Evolutionary conservation across 2,329 filamentous ascomycete genomes (phyloP), one percentile per base, ranked within the genome.

Genomic region (Aspergillus sp.): DNA sequence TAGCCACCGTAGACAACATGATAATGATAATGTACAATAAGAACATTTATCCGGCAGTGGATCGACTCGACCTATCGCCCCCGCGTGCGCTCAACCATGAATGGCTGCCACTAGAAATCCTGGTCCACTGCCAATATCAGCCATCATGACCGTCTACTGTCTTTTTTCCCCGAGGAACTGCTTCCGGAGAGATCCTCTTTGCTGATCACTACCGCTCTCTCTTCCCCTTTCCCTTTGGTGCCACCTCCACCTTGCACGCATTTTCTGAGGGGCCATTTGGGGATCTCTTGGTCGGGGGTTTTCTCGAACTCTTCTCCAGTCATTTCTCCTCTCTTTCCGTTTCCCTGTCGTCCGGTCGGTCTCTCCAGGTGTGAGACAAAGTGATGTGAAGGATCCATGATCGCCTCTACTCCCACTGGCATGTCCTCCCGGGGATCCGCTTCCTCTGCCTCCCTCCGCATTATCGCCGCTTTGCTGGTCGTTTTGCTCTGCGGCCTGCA

Each of bases 311-410:
- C 47, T 25, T 51, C 41, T 19, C 45, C 42, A 47, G 34, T 47
- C 43, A 23, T 31, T 20, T 41, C 21, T 29, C 48, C 51, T 31
- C n/a, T 49, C 42, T 47, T 50, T 3, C 25, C 25, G 25, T 29
- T 29, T 29, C 25, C 7, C 25, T 29, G 25, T 29, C 7, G n/a
- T n/a, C n/a, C n/a, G n/a, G n/a, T n/a, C n/a, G n/a, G n/a, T n/a
- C n/a, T n/a, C n/a, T n/a, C n/a, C n/a, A n/a, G n/a, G n/a, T n/a
- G 25, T 29, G 25, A 17, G 16, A 38, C 21, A 48, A 31, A 23
- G 59, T 63, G 59, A 66, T 65, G 60, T 62, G 52, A 63, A 65
- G 52, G 44, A 59, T 55, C 47, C 54, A 70, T 70, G 68, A 50
- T 60, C 42, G 54, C 47, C 55, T 56, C 50, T 42, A 56, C 55